phyloP scores from a whole-genome alignment of 352 stramenopile genomes.

The Aphanomyces invadans region DNA sequence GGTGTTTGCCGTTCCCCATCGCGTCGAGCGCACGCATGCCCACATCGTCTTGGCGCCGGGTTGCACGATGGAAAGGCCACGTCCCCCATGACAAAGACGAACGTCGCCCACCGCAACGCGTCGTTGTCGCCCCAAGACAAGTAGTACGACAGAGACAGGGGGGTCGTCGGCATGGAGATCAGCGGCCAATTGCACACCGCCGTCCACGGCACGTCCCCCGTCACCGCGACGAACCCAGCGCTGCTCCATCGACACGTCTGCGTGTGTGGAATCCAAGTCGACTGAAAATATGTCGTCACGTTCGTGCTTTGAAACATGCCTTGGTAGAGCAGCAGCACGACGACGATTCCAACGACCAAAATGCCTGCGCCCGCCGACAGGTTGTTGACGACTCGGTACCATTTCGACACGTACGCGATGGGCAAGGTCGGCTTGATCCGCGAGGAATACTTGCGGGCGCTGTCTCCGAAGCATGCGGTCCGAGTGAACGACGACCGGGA shows the following conservation, averaged over 20 bases:
- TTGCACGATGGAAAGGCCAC: neutral
- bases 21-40: too few relatives aligned
- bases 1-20: too few relatives aligned
- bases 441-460: neutral
- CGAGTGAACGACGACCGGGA: too few relatives aligned
- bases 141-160: neutral
- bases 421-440: neutral
- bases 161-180: neutral
- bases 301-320: conserved; percentile 13
- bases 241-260: neutral
- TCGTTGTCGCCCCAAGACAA: neutral
- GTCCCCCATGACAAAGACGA: neutral
- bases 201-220: neutral
- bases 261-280: neutral
- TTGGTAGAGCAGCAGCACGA: neutral
- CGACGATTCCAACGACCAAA: neutral
- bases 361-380: neutral
- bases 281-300: neutral
- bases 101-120: neutral
- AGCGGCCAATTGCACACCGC: neutral
- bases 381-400: neutral
- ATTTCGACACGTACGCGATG: conserved; percentile 7
- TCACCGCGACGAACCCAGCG: neutral
- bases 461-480: too few relatives aligned
- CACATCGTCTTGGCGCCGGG: too few relatives aligned